phyloP scores from a whole-genome alignment of 2,329 filamentous ascomycete species.

The Chaetoscypha palmicola region DNA sequence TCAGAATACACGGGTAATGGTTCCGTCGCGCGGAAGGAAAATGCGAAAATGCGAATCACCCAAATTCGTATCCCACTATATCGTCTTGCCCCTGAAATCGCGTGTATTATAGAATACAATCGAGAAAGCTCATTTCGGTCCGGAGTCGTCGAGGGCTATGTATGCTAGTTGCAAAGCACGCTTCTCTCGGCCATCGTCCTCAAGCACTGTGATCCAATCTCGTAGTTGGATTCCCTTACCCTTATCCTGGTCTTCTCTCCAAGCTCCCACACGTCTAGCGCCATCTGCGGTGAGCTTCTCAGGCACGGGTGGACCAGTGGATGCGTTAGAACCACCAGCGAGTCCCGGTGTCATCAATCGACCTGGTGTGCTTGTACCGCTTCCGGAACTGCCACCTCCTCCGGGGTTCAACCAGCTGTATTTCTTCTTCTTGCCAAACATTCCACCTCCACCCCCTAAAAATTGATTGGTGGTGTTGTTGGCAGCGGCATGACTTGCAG shows the following conservation, averaged over 20 bases:
- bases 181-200: conserved; percentile 65
- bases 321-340: conserved; percentile 32
- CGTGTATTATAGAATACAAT: not conserved
- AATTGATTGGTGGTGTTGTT: conserved; percentile 78
- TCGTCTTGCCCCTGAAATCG: not conserved
- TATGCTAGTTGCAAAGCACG: conserved; percentile 48
- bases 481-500: conserved; percentile 71
- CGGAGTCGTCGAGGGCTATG: conserved; percentile 22
- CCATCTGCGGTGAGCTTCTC: conserved; percentile 48
- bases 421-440: conserved; percentile 55
- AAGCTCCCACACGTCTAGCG: conserved; percentile 61
- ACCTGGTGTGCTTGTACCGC: conserved; percentile 46
- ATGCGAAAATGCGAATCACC: not conserved
- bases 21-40: not conserved
- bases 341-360: conserved; percentile 29
- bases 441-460: conserved; percentile 55
- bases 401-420: conserved; percentile 69
- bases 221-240: conserved; percentile 76
- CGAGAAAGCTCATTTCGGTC: conserved; percentile 30
- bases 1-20: not conserved
- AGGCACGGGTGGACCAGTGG: conserved; percentile 29
- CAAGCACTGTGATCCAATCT: conserved; percentile 73
- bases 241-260: conserved; percentile 71
- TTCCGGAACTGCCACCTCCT: conserved; percentile 43
- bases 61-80: not conserved